These are phyloP conservation scores for Limtongia smithiae DNA, from an alignment of 805 yeast species.

Conservation along the genomic window DNA sequence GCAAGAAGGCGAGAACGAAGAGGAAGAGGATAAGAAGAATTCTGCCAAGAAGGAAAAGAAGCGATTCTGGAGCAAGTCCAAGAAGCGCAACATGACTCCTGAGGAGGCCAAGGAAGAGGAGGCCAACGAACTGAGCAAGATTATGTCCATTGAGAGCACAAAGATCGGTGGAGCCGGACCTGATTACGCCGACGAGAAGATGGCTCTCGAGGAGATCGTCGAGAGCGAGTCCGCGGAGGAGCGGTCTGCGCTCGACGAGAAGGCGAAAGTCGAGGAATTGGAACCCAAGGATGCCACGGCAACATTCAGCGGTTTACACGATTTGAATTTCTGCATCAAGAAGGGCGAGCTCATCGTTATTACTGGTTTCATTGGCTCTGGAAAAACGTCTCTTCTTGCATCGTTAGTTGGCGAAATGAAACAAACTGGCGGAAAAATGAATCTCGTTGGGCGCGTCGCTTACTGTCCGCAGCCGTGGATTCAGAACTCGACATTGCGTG, in stretches of 20 bases:
- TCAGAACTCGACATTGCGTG: constrained; percentile 71
- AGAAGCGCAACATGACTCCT: constrained; percentile 4
- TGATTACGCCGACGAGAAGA: constrained; percentile 26
- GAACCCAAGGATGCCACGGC: neutral
- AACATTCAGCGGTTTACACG: constrained; percentile 33
- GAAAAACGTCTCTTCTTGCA: constrained; percentile 68
- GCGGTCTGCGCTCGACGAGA: neutral
- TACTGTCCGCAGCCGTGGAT: constrained; percentile 76
- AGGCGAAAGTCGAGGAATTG: neutral
- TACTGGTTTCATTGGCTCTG: constrained; percentile 80
- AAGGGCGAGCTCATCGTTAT: constrained; percentile 71
- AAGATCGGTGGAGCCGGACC: constrained; percentile 3
- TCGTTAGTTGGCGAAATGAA: constrained; percentile 74
- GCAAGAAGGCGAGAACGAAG: constrained; percentile 39
- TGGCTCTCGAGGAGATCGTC: constrained; percentile 30
- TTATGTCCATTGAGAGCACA: constrained; percentile 34
- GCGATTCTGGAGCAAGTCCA: constrained; percentile 12
- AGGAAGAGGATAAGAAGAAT: constrained; percentile 6
- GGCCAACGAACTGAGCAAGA: constrained; percentile 16
- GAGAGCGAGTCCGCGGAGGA: constrained; percentile 11
- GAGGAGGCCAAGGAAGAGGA: constrained; percentile 23
- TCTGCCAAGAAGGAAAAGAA: constrained; percentile 11
- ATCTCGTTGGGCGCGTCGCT: constrained; percentile 51
- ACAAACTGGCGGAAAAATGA: constrained; percentile 49
- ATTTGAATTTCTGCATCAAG: constrained; percentile 52